Evolutionary conservation across 306 rosid genomes (phyloP), one percentile per base, ranked within the genome.

Genomic region (Alnus rubra): DNA sequence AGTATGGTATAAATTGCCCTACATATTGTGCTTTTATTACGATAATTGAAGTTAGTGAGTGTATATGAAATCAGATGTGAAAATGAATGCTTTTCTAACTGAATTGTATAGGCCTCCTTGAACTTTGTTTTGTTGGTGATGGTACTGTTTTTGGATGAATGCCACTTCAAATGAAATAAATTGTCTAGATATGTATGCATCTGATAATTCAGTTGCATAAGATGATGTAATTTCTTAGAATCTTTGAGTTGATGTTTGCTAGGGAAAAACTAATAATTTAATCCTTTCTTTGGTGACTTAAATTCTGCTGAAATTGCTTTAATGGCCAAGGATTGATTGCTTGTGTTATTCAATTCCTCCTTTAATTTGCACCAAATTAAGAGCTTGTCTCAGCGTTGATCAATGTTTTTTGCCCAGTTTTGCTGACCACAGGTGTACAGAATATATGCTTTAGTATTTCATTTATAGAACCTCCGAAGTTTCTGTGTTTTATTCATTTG

Each of bases 81-180:
- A 51, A 58, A 44, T 15, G 78, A 10, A 16, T 72, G 76, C 55
- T 2, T 54, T 65, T 15, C 16, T 54, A 59, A 53, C 13, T 56
- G 56, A 68, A 69, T 60, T 60, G 54, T 13, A 4, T 16, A n/a
- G 68, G 74, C 60, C 78, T 58, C 60, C 59, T 62, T 83, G 42
- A 42, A 42, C 45, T 69, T 23, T 42, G 33, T 47, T 58, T 7
- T 44, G 42, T 64, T 7, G 42, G 18, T 15, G 42, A 8, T 48
- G 1, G 23, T 18, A 3, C 33, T 30, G 11, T 54, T 73, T 12
- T 9, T 16, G 44, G n/a, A 12, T 63, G 44, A 63, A 13, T 31
- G 9, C 44, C 69, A 63, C 69, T 33, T 35, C 9, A 60, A 12
- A 5, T 30, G 10, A 33, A 28, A 12, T 15, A 37, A 65, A 7